These are phyloP conservation scores for Alternaria sp. DNA, from an alignment of 2,329 filamentous ascomycete species.

Conservation along the genomic window DNA sequence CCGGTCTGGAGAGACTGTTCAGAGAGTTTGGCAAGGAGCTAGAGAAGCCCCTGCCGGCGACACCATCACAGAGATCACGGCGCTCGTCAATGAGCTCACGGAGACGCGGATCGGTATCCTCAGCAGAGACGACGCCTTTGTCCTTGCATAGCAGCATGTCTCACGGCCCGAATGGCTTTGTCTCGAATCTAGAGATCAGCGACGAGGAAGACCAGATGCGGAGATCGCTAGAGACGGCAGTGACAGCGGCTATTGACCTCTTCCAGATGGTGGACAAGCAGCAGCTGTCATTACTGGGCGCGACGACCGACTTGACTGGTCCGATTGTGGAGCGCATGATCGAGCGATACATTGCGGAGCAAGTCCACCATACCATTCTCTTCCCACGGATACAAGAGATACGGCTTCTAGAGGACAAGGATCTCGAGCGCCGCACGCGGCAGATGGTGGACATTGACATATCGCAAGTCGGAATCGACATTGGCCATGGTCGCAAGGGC, in stretches of 20 bases:
- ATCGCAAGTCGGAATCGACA: constrained; percentile 87
- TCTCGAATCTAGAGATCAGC: constrained; percentile 67
- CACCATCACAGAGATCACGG: constrained; percentile 58
- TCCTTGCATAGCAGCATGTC: constrained; percentile 49
- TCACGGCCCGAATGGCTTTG: constrained; percentile 45
- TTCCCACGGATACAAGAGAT: constrained; percentile 83
- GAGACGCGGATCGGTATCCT: constrained; percentile 45
- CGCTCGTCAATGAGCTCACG: constrained; percentile 43
- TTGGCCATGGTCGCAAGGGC: constrained; percentile 76
- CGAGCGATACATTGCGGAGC: constrained; percentile 91
- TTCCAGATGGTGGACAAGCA: constrained; percentile 97
- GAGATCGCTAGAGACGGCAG: constrained; percentile 85
- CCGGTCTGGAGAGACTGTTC: constrained; percentile 86
- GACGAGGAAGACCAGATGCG: constrained; percentile 93
- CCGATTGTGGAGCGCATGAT: constrained; percentile 92
- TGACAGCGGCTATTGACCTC: constrained; percentile 91
- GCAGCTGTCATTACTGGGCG: constrained; percentile 87
- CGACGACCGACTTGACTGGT: constrained; percentile 91
- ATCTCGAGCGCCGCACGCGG: constrained; percentile 86
- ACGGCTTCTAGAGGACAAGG: constrained; percentile 80
- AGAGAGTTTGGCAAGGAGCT: constrained; percentile 86
- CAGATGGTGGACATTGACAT: constrained; percentile 96
- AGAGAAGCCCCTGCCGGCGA: constrained; percentile 81
- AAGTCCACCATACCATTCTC: constrained; percentile 82
- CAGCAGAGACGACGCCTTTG: constrained; percentile 41